Conservation (phyloP, 306 rosid genomes). For the Luffa acutangula region DNA sequence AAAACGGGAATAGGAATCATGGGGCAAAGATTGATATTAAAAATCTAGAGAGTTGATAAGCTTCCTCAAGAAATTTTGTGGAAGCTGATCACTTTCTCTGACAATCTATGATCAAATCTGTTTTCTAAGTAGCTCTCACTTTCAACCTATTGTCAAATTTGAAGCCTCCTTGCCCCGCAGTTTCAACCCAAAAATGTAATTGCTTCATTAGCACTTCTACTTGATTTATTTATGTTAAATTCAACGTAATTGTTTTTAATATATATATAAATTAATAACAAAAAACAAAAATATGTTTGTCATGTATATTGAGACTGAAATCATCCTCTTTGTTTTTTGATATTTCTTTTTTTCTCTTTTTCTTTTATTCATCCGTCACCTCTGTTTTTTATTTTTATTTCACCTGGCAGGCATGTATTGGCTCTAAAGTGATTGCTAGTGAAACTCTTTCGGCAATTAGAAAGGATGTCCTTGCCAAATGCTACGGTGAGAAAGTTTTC, state of each 20-base stretch:
- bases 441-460: conserved; percentile 85
- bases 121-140: not conserved
- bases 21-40: not conserved
- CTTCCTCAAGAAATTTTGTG: not conserved
- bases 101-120: not conserved
- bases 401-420: conserved; percentile 68
- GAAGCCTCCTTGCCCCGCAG: not conserved
- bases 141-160: not conserved
- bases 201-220: not conserved
- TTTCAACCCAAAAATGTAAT: not conserved
- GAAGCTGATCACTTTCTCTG: not conserved
- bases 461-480: conserved; percentile 89
- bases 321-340: not conserved
- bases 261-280: not conserved
- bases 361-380: not conserved
- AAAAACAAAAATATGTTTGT: not conserved
- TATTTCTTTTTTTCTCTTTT: not conserved
- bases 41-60: not conserved
- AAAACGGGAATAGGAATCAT: too few species aligned
- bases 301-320: not conserved
- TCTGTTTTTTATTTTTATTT: not conserved
- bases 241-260: too few species aligned
- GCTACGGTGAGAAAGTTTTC: conserved; percentile 54
- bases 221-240: not conserved
- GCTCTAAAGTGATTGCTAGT: conserved; percentile 79